Base-by-base conservation (phyloP, 805 yeast genomes). In the Kodamaea leandrae region DNA sequence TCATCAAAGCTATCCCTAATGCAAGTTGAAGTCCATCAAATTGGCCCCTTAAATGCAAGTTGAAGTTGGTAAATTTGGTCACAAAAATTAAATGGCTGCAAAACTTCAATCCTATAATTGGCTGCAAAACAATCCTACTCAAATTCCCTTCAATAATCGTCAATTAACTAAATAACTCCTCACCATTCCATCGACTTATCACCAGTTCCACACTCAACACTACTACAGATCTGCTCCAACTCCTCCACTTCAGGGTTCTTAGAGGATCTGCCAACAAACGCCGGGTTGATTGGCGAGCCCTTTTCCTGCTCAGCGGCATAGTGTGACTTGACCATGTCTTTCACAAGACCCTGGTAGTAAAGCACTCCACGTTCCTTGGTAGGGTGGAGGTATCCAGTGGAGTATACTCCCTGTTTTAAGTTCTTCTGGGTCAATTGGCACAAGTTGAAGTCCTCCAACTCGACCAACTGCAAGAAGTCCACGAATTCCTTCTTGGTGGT, bases 391-490 rank as follows among this genome's bases (percentile, higher is more conserved):
- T 63, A 77, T 3, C 84, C 84, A 4, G 82, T 71, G 3, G 74
- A 63, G 57, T 78, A 78, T 32, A 78, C 65, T 20, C 83, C 83
- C 57, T 77, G 78, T 60, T 76, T 76, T 55, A 78, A 66, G 63
- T 78, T 78, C 63, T 74, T 74, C 54, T 79, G 83, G 6, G 84
- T 78, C 53, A 66, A 65, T 41, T 68, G 77, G 62, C 83, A 78
- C 48, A 79, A 64, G 55, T 79, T 76, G 60, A 64, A 79, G 60
- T 79, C 83, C 55, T 77, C 82, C 41, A 62, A 41, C 60, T 78
- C 84, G 44, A 78, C 83, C 55, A 72, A 65, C 57, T 78, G 82
- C 60, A 78, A 66, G 58, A 78, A 78, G 48, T 78, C 83, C 37
- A 78, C 80, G 63, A 78, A 78, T 51, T 78, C 83, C 51, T 76